Evolutionary conservation across 2,329 filamentous ascomycete genomes (phyloP).

Genomic region (Parasarocladium wereldwijsianum): DNA sequence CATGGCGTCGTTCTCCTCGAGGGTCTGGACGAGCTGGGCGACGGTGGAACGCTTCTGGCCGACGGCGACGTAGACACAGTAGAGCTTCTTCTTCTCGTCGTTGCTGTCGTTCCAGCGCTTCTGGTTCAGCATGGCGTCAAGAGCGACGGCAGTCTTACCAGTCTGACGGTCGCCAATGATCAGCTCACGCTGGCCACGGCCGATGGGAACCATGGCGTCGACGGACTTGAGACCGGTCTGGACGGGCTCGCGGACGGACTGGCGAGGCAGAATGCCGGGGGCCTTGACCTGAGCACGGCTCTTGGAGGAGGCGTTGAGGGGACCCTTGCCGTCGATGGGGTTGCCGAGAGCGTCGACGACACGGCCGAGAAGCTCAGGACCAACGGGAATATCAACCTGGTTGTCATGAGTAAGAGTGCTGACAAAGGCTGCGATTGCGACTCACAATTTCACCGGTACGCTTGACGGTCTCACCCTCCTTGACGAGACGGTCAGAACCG

Average conservation of each 20-base stretch:
- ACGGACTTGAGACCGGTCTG: constrained; percentile 99
- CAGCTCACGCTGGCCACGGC: constrained; percentile 99
- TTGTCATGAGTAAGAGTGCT: constrained; percentile 11
- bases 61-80: constrained; percentile 98
- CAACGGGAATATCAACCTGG: constrained; percentile 93
- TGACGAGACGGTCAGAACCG: constrained; percentile 99
- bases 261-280: constrained; percentile 92
- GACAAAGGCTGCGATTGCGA: constrained; percentile 11
- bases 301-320: constrained; percentile 80
- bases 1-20: constrained; percentile 99
- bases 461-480: constrained; percentile 98
- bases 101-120: constrained; percentile 83
- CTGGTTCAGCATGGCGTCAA: constrained; percentile 98
- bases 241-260: constrained; percentile 94
- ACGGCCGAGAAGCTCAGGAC: constrained; percentile 85
- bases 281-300: constrained; percentile 98
- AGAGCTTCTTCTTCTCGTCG: constrained; percentile 97
- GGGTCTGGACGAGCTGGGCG: constrained; percentile 97
- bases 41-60: constrained; percentile 99
- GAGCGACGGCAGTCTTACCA: constrained; percentile 96
- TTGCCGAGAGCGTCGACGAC: constrained; percentile 97
- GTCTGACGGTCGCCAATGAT: constrained; percentile 99
- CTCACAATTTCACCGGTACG: constrained; percentile 98
- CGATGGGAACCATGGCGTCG: constrained; percentile 99
- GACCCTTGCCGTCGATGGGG: constrained; percentile 98